Evolutionary conservation across 257 asterid genomes (phyloP).

Genomic region (Dorcoceras hygrometricum): DNA sequence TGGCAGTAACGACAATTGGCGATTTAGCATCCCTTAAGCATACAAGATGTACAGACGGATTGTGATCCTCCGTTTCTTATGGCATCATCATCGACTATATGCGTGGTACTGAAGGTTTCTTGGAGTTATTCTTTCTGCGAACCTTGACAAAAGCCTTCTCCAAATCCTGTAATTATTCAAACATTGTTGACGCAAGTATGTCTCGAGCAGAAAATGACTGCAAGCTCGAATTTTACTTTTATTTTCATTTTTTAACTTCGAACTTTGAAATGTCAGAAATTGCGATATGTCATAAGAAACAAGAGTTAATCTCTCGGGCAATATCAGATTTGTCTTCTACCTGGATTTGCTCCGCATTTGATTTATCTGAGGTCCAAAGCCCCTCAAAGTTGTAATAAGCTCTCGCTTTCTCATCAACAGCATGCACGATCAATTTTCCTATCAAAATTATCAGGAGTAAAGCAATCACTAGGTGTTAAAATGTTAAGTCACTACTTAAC

Average conservation of each 20-base stretch:
- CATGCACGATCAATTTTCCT: conserved; percentile 80
- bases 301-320: neutral
- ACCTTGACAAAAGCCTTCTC: conserved; percentile 71
- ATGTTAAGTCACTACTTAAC: conserved; percentile 9
- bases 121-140: conserved; percentile 74
- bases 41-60: neutral
- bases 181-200: conserved; percentile 6
- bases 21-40: neutral
- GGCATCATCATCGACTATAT: conserved; percentile 18
- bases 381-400: conserved; percentile 89
- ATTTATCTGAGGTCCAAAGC: conserved; percentile 49
- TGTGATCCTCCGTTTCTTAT: neutral
- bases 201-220: conserved; percentile 11
- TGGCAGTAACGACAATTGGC: neutral
- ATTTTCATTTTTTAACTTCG: neutral
- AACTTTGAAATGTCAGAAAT: conserved; percentile 8
- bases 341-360: conserved; percentile 41
- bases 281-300: neutral
- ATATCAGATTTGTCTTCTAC: conserved; percentile 21
- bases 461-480: conserved; percentile 9
- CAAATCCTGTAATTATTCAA: conserved; percentile 53
- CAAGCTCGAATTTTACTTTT: neutral
- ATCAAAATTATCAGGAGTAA: neutral
- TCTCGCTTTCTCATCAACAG: conserved; percentile 90
- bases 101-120: conserved; percentile 49